Conservation (phyloP, 2,329 filamentous ascomycete genomes). For the Plectosphaerella cucumerina region DNA sequence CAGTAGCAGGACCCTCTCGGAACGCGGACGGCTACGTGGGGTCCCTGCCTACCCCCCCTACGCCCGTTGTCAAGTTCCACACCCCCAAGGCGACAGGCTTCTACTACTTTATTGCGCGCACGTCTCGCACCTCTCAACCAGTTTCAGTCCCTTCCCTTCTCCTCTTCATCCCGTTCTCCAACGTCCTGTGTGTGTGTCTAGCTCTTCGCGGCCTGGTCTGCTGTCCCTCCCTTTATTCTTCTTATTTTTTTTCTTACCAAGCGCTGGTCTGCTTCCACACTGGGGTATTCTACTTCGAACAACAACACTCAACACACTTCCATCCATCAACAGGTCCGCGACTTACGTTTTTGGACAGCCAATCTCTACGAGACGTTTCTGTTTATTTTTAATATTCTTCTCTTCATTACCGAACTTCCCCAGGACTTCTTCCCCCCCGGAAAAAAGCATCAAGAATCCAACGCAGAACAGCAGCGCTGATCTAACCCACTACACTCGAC, state of each 20-base stretch:
- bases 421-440: neutral
- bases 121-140: slow-evolving; percentile 4
- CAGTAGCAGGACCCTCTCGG: neutral
- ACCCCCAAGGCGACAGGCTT: neutral
- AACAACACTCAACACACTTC: slow-evolving; percentile 1
- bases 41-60: neutral
- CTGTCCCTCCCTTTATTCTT: slow-evolving; percentile 19
- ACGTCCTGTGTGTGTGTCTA: slow-evolving; percentile 16
- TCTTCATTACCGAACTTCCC: neutral
- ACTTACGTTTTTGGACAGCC: too few species aligned
- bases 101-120: slow-evolving; percentile 11
- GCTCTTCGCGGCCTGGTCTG: neutral
- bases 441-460: neutral
- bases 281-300: slow-evolving; percentile 19
- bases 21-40: neutral
- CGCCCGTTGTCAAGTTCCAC: neutral
- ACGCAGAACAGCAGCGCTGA: slow-evolving; percentile 2
- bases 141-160: slow-evolving; percentile 11
- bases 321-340: neutral
- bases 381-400: neutral
- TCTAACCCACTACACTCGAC: neutral
- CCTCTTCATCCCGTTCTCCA: slow-evolving; percentile 15
- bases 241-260: slow-evolving; percentile 32
- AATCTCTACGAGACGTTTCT: too few species aligned
- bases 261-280: slow-evolving; percentile 47